Percentiles rank a stretch among this genome's conserved stretches.
phyloP scores from a whole-genome alignment of 208 protist species.

The Crithidia expoeki region DNA sequence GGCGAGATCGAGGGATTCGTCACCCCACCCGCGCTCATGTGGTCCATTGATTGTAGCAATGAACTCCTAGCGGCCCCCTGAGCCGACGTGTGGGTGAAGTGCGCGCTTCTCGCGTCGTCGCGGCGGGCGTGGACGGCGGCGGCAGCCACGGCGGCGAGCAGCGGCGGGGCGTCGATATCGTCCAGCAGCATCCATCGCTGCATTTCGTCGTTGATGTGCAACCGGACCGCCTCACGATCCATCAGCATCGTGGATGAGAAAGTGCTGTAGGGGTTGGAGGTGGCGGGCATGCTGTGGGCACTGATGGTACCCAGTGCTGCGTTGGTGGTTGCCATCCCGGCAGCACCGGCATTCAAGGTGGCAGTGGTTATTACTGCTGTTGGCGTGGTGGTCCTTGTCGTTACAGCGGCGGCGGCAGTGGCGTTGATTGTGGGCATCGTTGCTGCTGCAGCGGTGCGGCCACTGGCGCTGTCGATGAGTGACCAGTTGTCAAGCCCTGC shows the following conservation, averaged over 20 bases:
- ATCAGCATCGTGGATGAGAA: not conserved
- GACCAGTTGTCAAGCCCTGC: not conserved
- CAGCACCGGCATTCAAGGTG: not conserved
- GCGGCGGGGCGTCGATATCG: constrained; percentile 21
- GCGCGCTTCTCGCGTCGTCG: not conserved
- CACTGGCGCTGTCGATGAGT: not conserved
- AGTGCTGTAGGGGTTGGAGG: not conserved
- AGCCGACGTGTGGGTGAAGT: not conserved
- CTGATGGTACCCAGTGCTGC: not conserved
- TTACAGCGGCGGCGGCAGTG: not conserved
- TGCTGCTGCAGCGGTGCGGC: not conserved
- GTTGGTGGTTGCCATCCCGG: not conserved
- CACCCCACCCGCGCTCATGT: not conserved
- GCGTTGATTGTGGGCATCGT: not conserved
- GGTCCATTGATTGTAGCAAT: not conserved
- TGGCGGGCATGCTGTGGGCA: not conserved
- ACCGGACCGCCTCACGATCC: constrained; percentile 3
- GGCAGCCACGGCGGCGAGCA: constrained; percentile 1
- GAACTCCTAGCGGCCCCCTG: not conserved
- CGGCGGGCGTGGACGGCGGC: not conserved
- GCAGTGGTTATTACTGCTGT: not conserved
- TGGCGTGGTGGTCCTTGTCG: not conserved
- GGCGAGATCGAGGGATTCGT: not conserved
- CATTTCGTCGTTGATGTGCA: constrained; percentile 15
- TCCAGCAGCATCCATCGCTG: constrained; percentile 29